Percentiles rank a stretch among this genome's conserved stretches.
Conservation (phyloP, 73 alveolate genomes). For the Symbiodinium natans region DNA sequence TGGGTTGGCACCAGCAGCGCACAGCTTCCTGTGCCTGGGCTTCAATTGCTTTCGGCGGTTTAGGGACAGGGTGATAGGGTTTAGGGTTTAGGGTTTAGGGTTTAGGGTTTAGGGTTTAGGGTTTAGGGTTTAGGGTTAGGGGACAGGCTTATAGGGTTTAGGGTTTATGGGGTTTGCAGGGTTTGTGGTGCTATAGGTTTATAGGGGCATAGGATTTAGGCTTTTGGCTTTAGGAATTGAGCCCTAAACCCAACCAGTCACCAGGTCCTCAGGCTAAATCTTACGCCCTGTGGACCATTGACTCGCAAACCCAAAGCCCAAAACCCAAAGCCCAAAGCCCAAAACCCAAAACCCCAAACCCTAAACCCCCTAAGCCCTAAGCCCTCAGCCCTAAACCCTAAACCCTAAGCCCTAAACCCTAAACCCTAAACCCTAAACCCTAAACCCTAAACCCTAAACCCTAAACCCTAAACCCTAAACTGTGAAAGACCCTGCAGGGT, state of each 20-base stretch:
- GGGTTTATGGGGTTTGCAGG: no score
- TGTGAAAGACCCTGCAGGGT: no score
- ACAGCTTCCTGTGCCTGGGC: conserved; percentile 24
- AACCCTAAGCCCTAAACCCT: not conserved
- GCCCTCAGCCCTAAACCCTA: not conserved
- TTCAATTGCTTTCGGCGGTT: not conserved
- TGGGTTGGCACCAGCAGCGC: conserved; percentile 66
- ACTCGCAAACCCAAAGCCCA: no score
- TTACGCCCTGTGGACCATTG: no score
- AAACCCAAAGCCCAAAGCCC: no score
- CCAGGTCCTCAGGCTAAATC: no score
- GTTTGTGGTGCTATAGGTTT: no score
- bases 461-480: not conserved
- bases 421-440: not conserved
- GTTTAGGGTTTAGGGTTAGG: not conserved
- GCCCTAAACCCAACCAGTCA: no score
- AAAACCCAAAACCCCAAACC: no score
- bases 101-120: not conserved
- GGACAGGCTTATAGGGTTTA: no score
- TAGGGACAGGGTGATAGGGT: not conserved
- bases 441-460: no score
- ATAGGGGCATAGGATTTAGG: no score
- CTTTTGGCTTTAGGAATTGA: not conserved
- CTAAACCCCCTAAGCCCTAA: not conserved
- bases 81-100: not conserved